Evolutionary conservation across 345 rosid genomes (phyloP).

Genomic region (Kandelia obovata): DNA sequence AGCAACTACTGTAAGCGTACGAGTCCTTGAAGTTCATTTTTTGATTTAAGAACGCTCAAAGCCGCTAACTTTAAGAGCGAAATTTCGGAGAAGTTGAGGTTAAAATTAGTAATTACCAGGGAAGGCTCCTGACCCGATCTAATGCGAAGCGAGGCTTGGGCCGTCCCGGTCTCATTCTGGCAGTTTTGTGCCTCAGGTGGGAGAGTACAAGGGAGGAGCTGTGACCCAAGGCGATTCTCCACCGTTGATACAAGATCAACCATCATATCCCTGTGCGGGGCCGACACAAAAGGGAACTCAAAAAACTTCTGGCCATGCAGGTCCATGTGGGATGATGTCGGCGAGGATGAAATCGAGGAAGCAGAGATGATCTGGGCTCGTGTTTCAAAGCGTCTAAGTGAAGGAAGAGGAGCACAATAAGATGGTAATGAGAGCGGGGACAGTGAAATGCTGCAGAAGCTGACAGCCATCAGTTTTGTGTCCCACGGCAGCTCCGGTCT

Average conservation of each 20-base stretch:
- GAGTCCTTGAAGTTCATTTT: neutral
- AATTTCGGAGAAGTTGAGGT: neutral
- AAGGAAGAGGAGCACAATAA: slow-evolving; percentile 10
- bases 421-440: slow-evolving; percentile 14
- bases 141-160: slow-evolving; percentile 60
- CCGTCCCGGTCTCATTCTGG: slow-evolving; percentile 46
- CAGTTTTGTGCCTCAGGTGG: slow-evolving; percentile 58
- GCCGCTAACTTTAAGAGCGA: neutral
- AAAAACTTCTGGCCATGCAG: slow-evolving; percentile 34
- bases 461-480: slow-evolving; percentile 39
- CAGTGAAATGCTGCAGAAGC: slow-evolving; percentile 24
- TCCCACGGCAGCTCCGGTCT: neutral
- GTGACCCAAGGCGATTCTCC: slow-evolving; percentile 54
- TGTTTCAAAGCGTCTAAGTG: slow-evolving; percentile 14
- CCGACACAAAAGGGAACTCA: slow-evolving; percentile 60
- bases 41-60: neutral
- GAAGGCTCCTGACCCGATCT: slow-evolving; percentile 58
- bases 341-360: slow-evolving; percentile 1
- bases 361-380: slow-evolving; percentile 16
- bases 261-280: slow-evolving; percentile 54
- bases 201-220: slow-evolving; percentile 57
- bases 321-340: slow-evolving; percentile 33
- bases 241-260: slow-evolving; percentile 56
- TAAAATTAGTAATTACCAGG: slow-evolving; percentile 30
- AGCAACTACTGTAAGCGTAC: neutral